Conservation (phyloP, 331 rosid genomes). For the Stylosanthes scabra region DNA sequence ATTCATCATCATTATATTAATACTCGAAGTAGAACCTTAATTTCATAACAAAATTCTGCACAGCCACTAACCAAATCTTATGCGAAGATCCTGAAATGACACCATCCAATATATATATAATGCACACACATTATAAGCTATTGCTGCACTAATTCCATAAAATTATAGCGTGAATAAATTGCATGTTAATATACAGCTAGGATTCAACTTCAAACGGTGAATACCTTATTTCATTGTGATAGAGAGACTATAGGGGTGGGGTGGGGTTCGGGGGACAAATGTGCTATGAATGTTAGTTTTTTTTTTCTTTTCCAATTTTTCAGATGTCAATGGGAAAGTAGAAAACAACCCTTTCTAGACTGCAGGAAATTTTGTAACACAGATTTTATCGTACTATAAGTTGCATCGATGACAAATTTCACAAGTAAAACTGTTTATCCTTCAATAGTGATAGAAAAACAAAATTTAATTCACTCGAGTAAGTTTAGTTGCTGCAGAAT, state of each 20-base stretch:
- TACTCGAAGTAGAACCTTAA: slow-evolving; percentile 16
- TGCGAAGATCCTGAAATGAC: slow-evolving; percentile 4
- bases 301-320: slow-evolving; percentile 9
- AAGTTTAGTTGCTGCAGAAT: slow-evolving; percentile 88
- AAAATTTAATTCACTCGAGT: slow-evolving; percentile 53
- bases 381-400: slow-evolving; percentile 22
- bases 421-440: slow-evolving; percentile 21
- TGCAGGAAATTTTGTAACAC: slow-evolving; percentile 12
- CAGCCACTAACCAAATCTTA: slow-evolving; percentile 1
- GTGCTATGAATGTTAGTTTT: neutral
- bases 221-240: neutral
- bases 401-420: slow-evolving; percentile 25
- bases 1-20: slow-evolving; percentile 7
- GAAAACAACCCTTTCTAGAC: neutral
- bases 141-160: no score
- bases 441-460: slow-evolving; percentile 26
- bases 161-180: no score
- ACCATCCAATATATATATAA: neutral
- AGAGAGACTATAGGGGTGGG: no score
- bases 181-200: neutral
- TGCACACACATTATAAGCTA: no score
- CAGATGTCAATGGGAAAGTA: neutral
- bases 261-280: neutral
- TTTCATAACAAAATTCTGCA: slow-evolving; percentile 20
- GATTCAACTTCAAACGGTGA: slow-evolving; percentile 12